Evolutionary conservation across 2,329 filamentous ascomycete species (phyloP).

Genomic region (Colletotrichum ledebouriae): DNA sequence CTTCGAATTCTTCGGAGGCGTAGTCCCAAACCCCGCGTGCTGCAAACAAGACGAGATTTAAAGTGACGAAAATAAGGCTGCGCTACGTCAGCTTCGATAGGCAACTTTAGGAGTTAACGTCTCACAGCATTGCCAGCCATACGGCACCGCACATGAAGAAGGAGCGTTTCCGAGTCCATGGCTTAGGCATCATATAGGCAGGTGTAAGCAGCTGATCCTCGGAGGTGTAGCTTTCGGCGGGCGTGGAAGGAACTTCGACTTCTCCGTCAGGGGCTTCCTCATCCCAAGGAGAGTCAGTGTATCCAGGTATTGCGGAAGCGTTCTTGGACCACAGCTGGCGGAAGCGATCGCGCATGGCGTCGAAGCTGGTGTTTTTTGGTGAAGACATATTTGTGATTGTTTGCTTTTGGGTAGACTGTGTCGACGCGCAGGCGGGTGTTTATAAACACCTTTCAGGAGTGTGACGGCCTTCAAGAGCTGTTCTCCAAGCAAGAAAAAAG

Average conservation of each 20-base stretch:
- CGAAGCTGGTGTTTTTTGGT: slow-evolving; percentile 9
- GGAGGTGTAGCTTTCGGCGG: slow-evolving; percentile 31
- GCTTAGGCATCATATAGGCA: slow-evolving; percentile 29
- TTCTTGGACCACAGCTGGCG: slow-evolving; percentile 31
- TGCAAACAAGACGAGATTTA: slow-evolving; percentile 37
- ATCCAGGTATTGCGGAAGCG: slow-evolving; percentile 11
- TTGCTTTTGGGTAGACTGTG: neutral
- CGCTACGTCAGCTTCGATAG: neutral
- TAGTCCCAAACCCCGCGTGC: slow-evolving; percentile 36
- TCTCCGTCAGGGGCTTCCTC: slow-evolving; percentile 5
- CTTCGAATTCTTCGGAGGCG: slow-evolving; percentile 14
- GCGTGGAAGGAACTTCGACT: slow-evolving; percentile 13
- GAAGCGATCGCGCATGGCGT: slow-evolving; percentile 35
- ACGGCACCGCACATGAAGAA: slow-evolving; percentile 40
- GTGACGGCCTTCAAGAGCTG: neutral
- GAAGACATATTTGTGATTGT: slow-evolving; percentile 9
- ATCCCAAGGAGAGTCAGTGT: slow-evolving; percentile 29
- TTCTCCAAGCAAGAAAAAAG: neutral
- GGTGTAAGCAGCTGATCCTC: slow-evolving; percentile 31
- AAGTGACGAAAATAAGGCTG: slow-evolving; percentile 35
- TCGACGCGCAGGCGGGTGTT: neutral
- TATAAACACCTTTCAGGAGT: neutral
- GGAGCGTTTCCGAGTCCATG: slow-evolving; percentile 37
- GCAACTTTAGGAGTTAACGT: neutral
- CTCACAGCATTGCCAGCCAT: slow-evolving; percentile 41